Conservation (phyloP, 495 filamentous ascomycete species). For the Penicillium egyptiacum region DNA sequence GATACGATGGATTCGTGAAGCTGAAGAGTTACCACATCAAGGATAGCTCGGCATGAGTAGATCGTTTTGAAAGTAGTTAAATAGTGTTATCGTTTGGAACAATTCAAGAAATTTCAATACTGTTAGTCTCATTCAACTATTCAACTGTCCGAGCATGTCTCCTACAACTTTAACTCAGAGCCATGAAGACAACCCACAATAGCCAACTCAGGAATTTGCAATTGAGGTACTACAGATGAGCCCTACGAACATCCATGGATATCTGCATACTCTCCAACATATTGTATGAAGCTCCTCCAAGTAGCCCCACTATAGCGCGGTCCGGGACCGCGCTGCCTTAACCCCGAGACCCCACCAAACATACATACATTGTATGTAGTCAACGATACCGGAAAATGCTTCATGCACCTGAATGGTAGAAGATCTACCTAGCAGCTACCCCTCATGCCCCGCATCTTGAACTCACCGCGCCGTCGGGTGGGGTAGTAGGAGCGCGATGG, state of each 20-base stretch:
- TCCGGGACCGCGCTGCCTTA: slow-evolving; percentile 9
- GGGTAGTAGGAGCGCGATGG: slow-evolving; percentile 9
- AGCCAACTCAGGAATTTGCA: not conserved
- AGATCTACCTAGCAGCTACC: slow-evolving; percentile 5
- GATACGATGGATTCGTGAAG: slow-evolving; percentile 93
- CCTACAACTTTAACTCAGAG: not conserved
- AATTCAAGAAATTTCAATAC: not conserved
- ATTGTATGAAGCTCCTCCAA: not conserved
- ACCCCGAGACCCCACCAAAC: not conserved
- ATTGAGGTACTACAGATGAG: not conserved
- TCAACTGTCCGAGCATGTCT: not conserved
- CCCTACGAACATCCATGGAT: not conserved
- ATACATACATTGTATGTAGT: too few relatives aligned
- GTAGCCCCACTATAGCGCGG: slow-evolving; percentile 4
- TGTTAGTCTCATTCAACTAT: not conserved
- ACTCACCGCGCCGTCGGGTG: not conserved
- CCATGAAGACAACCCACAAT: not conserved
- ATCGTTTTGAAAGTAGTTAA: not conserved
- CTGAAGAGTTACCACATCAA: slow-evolving; percentile 96
- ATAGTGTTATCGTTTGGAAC: not conserved
- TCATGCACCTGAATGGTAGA: not conserved
- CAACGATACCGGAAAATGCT: not conserved
- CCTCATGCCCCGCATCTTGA: slow-evolving; percentile 1
- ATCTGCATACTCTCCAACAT: not conserved
- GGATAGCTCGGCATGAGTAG: slow-evolving; percentile 39